phyloP scores from a whole-genome alignment of 257 asterid genomes.

The Ophiorrhiza pumila region DNA sequence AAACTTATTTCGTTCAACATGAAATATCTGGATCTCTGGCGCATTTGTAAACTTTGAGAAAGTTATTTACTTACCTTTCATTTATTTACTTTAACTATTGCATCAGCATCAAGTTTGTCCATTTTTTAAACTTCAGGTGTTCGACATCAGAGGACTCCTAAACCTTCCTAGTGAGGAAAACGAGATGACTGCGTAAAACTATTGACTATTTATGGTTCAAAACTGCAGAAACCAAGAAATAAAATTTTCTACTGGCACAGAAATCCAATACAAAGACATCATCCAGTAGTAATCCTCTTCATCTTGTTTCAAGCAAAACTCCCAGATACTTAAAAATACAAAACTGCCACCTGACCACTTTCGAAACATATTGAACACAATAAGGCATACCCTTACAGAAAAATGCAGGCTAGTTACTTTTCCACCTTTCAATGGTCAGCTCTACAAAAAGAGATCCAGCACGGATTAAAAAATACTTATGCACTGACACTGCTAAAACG shows the following conservation, averaged over 20 bases:
- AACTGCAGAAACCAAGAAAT: neutral
- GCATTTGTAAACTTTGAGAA: conserved; percentile 2
- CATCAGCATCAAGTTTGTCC: neutral
- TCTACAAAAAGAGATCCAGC: neutral
- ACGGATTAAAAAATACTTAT: neutral
- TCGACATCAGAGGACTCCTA: neutral
- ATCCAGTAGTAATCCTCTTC: neutral
- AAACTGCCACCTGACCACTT: neutral
- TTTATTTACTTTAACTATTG: neutral
- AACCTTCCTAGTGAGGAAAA: neutral
- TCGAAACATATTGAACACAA: neutral
- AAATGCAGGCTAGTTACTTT: neutral
- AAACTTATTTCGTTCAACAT: neutral
- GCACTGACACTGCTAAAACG: neutral
- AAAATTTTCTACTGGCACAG: neutral
- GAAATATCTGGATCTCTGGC: too few species aligned
- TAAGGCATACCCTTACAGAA: neutral
- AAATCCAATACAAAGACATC: neutral
- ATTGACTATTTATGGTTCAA: neutral
- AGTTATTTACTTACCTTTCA: neutral
- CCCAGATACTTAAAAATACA: neutral
- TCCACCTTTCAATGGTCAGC: neutral
- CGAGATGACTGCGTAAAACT: neutral
- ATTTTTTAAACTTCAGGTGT: neutral
- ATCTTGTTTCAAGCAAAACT: neutral